These are phyloP conservation scores for Secale cereale DNA, from an alignment of 176 grass and related monocot species.

Conservation along the genomic window DNA sequence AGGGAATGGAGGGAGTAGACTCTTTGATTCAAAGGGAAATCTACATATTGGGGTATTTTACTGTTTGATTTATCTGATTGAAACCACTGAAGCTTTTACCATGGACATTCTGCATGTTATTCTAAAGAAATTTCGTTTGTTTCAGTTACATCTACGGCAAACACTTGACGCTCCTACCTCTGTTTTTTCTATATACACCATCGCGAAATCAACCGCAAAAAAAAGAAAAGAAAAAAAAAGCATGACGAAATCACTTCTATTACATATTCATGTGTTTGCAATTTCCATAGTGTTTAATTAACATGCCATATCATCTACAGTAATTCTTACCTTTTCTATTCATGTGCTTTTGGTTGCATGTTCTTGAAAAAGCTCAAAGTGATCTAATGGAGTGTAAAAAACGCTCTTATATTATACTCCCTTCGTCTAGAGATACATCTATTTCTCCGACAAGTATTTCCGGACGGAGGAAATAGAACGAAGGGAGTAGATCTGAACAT, in stretches of 20 bases:
- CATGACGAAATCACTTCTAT: not conserved
- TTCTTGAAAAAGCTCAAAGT: not conserved
- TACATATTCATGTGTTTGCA: not conserved
- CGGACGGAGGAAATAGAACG: too few relatives aligned
- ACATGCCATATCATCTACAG: not conserved
- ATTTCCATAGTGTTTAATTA: not conserved
- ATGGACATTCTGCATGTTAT: not conserved
- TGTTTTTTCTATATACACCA: too few relatives aligned
- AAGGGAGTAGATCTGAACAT: too few relatives aligned
- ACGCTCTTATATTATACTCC: too few relatives aligned
- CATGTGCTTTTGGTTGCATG: not conserved
- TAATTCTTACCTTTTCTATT: not conserved
- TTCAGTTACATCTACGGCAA: not conserved
- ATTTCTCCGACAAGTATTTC: too few relatives aligned
- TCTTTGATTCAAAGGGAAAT: not conserved
- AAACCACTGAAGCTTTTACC: not conserved
- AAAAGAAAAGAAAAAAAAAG: too few relatives aligned
- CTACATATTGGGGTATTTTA: not conserved
- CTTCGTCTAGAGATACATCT: too few relatives aligned
- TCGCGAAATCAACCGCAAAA: too few relatives aligned
- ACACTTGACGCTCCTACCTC: not conserved
- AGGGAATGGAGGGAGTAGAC: too few relatives aligned
- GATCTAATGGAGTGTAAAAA: too few relatives aligned
- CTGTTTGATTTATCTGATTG: not conserved
- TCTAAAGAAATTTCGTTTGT: not conserved